phyloP scores from a whole-genome alignment of 495 filamentous ascomycete genomes.

The Neurospora sp. region DNA sequence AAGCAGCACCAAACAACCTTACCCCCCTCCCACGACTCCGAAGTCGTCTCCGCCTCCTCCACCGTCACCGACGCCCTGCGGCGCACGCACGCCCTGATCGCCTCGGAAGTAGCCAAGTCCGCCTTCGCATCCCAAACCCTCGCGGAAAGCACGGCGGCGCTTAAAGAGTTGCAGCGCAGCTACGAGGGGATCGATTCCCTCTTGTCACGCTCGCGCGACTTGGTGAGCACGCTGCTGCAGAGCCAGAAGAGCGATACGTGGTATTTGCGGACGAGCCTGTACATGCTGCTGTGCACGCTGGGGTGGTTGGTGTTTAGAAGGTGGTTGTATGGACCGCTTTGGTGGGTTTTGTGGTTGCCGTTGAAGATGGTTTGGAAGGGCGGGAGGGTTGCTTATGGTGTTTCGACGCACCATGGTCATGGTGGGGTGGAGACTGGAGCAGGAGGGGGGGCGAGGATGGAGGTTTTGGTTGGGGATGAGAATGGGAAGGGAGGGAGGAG shows the following conservation, averaged over 20 bases:
- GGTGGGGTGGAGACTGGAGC: slow-evolving; percentile 10
- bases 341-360: slow-evolving; percentile 80
- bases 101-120: slow-evolving; percentile 68
- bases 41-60: slow-evolving; percentile 58
- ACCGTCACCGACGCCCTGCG: slow-evolving; percentile 80
- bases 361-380: slow-evolving; percentile 46
- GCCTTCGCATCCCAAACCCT: slow-evolving; percentile 84
- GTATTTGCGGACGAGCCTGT: slow-evolving; percentile 86
- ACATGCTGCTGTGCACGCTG: slow-evolving; percentile 65
- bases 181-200: slow-evolving; percentile 72
- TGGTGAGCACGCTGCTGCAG: slow-evolving; percentile 68
- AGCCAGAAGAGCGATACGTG: slow-evolving; percentile 93
- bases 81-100: slow-evolving; percentile 76
- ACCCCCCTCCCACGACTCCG: slow-evolving; percentile 45
- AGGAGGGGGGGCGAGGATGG: slow-evolving; percentile 20
- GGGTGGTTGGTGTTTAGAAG: slow-evolving; percentile 78
- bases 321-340: slow-evolving; percentile 78
- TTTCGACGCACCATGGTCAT: slow-evolving; percentile 23
- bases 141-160: slow-evolving; percentile 67
- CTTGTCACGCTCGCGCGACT: slow-evolving; percentile 57
- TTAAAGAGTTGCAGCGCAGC: slow-evolving; percentile 64
- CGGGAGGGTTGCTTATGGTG: slow-evolving; percentile 34
- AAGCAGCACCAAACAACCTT: slow-evolving; percentile 4
- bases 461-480: slow-evolving; percentile 12
- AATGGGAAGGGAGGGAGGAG: slow-evolving; percentile 8